A percentile compares a stretch with the other conserved stretches of the same genome.
phyloP scores from a whole-genome alignment of 139 green algal species.

The Picochlorum sp. region DNA sequence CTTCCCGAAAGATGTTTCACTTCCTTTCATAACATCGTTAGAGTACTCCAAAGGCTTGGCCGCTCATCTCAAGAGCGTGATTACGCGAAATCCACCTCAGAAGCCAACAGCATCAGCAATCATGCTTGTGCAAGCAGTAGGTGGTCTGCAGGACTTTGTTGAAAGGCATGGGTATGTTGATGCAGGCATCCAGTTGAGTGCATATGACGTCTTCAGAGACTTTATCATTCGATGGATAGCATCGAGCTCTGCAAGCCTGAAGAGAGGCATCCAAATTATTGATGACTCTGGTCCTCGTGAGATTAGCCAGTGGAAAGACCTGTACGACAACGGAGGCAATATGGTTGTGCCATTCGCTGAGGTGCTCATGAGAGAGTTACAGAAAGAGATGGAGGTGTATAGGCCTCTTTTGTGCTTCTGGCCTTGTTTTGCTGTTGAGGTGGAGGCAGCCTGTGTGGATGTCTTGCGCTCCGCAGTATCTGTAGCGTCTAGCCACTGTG shows the following conservation, averaged over 20 bases:
- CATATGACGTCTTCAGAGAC: slow-evolving; percentile 33
- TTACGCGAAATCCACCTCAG: slow-evolving; percentile 32
- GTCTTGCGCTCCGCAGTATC: slow-evolving; percentile 34
- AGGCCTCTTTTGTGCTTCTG: slow-evolving; percentile 47
- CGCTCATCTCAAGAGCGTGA: slow-evolving; percentile 22
- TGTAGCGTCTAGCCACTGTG: slow-evolving; percentile 44
- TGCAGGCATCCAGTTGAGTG: slow-evolving; percentile 29
- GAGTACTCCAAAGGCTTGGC: slow-evolving; percentile 41
- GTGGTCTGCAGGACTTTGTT: slow-evolving; percentile 11
- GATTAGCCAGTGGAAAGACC: slow-evolving; percentile 15
- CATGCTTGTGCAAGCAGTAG: slow-evolving; percentile 32
- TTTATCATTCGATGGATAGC: slow-evolving; percentile 42
- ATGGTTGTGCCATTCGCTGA: slow-evolving; percentile 38
- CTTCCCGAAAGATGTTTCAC: slow-evolving; percentile 27
- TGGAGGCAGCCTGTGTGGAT: slow-evolving; percentile 36
- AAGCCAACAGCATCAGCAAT: slow-evolving; percentile 35
- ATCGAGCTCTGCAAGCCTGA: slow-evolving; percentile 15
- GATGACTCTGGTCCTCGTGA: slow-evolving; percentile 18
- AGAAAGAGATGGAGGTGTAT: slow-evolving; percentile 40
- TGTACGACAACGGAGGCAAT: slow-evolving; percentile 15
- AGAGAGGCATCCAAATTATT: slow-evolving; percentile 20
- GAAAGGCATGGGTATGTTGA: slow-evolving; percentile 29
- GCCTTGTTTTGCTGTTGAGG: slow-evolving; percentile 27
- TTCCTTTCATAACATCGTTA: slow-evolving; percentile 35
- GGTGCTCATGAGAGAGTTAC: slow-evolving; percentile 39